Evolutionary conservation across 768 basidiomycete genomes (phyloP).

Genomic region (Glaciozyma martinii): DNA sequence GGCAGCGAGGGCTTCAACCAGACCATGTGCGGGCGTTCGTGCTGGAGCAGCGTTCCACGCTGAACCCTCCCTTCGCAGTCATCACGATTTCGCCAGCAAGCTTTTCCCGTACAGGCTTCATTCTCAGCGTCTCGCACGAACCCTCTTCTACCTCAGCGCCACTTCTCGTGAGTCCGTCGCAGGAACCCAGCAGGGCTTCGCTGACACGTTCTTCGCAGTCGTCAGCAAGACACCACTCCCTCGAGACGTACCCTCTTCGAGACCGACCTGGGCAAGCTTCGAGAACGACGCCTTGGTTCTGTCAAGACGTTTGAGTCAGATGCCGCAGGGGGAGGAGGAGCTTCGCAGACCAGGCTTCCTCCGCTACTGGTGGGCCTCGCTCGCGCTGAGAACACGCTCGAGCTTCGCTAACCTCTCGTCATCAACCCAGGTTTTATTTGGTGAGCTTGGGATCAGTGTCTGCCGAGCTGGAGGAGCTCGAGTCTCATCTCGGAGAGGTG

Average conservation of each 20-base stretch:
- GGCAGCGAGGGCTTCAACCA: conserved; percentile 23
- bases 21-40: conserved; percentile 19
- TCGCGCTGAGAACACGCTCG: not conserved
- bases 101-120: conserved; percentile 29
- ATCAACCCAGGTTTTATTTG: not conserved
- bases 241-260: conserved; percentile 23
- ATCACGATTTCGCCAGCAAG: not conserved
- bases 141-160: conserved; percentile 27
- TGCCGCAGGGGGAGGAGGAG: conserved; percentile 22
- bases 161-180: conserved; percentile 4
- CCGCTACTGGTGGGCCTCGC: conserved; percentile 21
- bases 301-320: conserved; percentile 16
- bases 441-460: conserved; percentile 1
- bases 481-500: conserved; percentile 18
- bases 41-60: not conserved
- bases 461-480: conserved; percentile 26
- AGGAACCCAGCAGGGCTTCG: not conserved
- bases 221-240: conserved; percentile 27
- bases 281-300: conserved; percentile 30
- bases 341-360: conserved; percentile 23
- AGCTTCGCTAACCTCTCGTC: not conserved
- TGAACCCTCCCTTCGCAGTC: not conserved
- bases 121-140: conserved; percentile 26
- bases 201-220: not conserved
- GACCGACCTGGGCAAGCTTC: conserved; percentile 26